Evolutionary conservation across 129 eudicot species (phyloP).

Genomic region (Silybum marianum): DNA sequence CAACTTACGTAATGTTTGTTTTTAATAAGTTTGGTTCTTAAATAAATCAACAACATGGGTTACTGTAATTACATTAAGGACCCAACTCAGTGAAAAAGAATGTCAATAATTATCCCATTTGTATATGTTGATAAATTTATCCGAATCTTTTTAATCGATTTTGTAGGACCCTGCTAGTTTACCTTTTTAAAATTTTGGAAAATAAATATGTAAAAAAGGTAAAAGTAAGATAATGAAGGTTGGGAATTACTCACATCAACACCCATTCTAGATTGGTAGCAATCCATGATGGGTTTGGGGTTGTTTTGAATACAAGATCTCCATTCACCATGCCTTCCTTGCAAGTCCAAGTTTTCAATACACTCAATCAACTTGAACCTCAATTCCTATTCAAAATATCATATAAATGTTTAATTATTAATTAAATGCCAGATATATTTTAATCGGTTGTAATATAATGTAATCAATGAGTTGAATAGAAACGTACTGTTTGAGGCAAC

Average conservation of each 20-base stretch:
- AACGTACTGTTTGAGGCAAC: slow-evolving; percentile 63
- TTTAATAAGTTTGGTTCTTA: too few relatives aligned
- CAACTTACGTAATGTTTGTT: too few relatives aligned
- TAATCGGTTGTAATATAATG: not conserved
- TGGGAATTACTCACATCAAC: slow-evolving; percentile 45
- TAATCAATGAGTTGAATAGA: not conserved
- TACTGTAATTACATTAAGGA: too few relatives aligned
- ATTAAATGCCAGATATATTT: not conserved
- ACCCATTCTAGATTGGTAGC: slow-evolving; percentile 66
- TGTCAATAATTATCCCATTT: too few relatives aligned
- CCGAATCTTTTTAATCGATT: not conserved
- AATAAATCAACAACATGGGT: too few relatives aligned
- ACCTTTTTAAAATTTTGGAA: not conserved
- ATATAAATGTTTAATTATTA: not conserved
- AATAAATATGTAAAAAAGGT: not conserved
- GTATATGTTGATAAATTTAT: not conserved
- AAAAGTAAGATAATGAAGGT: not conserved
- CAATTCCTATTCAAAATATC: slow-evolving; percentile 45
- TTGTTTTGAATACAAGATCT: slow-evolving; percentile 57
- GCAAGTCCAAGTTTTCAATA: slow-evolving; percentile 59
- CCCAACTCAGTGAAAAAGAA: too few relatives aligned
- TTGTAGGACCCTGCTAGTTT: not conserved
- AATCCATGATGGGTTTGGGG: slow-evolving; percentile 55
- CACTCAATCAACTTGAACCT: slow-evolving; percentile 68
- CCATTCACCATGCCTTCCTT: slow-evolving; percentile 66